A percentile compares a stretch with the other conserved stretches of the same genome.
phyloP scores from a whole-genome alignment of 495 filamentous ascomycete species.

The Daldinia grandis region DNA sequence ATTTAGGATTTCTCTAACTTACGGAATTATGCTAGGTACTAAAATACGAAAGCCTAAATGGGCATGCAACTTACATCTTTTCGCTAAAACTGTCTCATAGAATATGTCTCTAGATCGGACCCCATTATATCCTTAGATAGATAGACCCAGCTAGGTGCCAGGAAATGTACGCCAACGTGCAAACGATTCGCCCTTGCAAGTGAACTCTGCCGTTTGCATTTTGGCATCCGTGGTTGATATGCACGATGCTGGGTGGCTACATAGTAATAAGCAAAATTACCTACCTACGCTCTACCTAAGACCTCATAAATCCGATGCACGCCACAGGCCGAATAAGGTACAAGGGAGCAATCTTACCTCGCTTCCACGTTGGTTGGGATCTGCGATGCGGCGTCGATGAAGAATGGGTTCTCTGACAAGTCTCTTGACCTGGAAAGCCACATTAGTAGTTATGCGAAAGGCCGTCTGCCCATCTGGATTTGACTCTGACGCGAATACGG shows the following conservation, averaged over 20 bases:
- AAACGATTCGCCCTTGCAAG: slow-evolving; percentile 12
- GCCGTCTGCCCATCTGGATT: slow-evolving; percentile 21
- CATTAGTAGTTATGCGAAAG: slow-evolving; percentile 23
- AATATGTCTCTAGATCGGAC: not conserved
- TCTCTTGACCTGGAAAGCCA: slow-evolving; percentile 4
- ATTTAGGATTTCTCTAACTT: not conserved
- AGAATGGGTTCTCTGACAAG: slow-evolving; percentile 9
- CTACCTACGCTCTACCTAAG: not conserved
- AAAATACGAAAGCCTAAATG: slow-evolving; percentile 3
- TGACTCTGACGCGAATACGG: not conserved
- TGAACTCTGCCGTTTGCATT: slow-evolving; percentile 6
- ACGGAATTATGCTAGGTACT: too few species aligned
- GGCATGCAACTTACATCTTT: not conserved
- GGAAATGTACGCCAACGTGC: not conserved
- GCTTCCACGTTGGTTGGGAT: slow-evolving; percentile 1
- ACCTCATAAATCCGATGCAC: slow-evolving; percentile 9
- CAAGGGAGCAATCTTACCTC: not conserved
- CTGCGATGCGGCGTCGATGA: slow-evolving; percentile 2
- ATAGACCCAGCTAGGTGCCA: not conserved
- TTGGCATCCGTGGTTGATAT: slow-evolving; percentile 3
- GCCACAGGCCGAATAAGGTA: slow-evolving; percentile 1
- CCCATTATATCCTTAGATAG: not conserved
- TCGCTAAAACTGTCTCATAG: not conserved
- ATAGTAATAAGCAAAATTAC: slow-evolving; percentile 16
- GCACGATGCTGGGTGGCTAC: slow-evolving; percentile 1